phyloP scores from a whole-genome alignment of 1,139 yeast genomes.

The Saccharomycopsis hybrid region DNA sequence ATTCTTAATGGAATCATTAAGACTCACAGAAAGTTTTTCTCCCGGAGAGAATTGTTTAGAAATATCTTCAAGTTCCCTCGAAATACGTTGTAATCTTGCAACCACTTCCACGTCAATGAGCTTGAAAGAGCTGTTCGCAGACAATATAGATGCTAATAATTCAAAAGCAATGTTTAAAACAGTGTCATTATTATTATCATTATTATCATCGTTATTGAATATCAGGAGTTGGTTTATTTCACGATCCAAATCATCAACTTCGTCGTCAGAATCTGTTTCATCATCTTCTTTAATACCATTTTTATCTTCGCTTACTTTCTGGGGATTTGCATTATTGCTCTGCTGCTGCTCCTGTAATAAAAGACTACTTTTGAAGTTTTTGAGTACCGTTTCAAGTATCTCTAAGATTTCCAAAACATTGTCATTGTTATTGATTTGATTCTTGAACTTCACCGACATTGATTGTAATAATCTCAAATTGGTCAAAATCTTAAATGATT shows the following conservation, averaged over 20 bases:
- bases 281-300: constrained; percentile 24
- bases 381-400: constrained; percentile 17
- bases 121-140: constrained; percentile 29
- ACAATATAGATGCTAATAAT: constrained; percentile 46
- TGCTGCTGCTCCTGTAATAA: constrained; percentile 5
- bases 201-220: constrained; percentile 23
- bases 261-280: constrained; percentile 36
- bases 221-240: constrained; percentile 21
- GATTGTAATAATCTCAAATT: constrained; percentile 62
- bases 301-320: constrained; percentile 5
- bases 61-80: background rate
- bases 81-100: constrained; percentile 25
- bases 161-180: constrained; percentile 36
- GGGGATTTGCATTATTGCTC: constrained; percentile 10
- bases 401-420: constrained; percentile 16
- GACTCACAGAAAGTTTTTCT: background rate
- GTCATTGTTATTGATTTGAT: constrained; percentile 29
- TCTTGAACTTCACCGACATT: constrained; percentile 54
- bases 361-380: background rate
- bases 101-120: constrained; percentile 11
- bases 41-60: background rate
- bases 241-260: constrained; percentile 31
- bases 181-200: constrained; percentile 21
- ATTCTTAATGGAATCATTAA: background rate
- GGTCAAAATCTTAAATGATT: constrained; percentile 51